A percentile compares a stretch with the other conserved stretches of the same genome.
phyloP scores from a whole-genome alignment of 768 basidiomycete species.

The Mycena chlorophos region DNA sequence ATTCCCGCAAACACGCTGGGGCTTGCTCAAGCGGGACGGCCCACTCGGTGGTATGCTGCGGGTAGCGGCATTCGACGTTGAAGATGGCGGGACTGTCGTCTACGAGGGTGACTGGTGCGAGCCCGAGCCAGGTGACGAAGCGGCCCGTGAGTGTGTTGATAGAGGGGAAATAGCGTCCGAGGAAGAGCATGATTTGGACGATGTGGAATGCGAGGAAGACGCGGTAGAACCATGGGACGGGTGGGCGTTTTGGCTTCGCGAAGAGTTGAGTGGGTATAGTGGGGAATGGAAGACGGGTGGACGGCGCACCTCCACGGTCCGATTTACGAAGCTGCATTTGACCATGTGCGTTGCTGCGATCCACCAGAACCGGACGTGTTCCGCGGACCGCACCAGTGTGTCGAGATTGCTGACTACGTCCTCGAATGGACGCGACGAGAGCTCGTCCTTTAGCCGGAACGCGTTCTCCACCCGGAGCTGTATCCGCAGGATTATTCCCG shows the following conservation, averaged over 20 bases:
- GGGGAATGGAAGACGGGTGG: constrained; percentile 8
- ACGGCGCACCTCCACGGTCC: constrained; percentile 68
- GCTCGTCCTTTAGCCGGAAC: constrained; percentile 78
- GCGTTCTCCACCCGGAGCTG: constrained; percentile 78
- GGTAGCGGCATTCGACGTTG: constrained; percentile 93
- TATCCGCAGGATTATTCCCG: constrained; percentile 82
- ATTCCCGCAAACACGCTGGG: constrained; percentile 64
- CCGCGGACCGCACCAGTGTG: constrained; percentile 55
- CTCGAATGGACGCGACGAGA: constrained; percentile 63
- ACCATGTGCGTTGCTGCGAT: constrained; percentile 78
- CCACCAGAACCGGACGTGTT: constrained; percentile 97
- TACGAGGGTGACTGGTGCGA: constrained; percentile 54
- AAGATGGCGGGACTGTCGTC: constrained; percentile 85
- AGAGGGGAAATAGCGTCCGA: constrained; percentile 47
- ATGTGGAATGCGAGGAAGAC: constrained; percentile 76
- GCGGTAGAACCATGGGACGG: constrained; percentile 67
- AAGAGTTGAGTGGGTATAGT: constrained; percentile 11
- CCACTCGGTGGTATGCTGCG: constrained; percentile 95
- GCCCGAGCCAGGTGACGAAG: constrained; percentile 70
- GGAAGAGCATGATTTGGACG: constrained; percentile 82
- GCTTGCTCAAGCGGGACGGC: constrained; percentile 77
- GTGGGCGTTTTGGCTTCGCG: constrained; percentile 55
- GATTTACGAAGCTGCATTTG: constrained; percentile 71
- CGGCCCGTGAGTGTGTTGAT: constrained; percentile 61
- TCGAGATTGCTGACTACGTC: constrained; percentile 58